Base-by-base conservation (phyloP, 192 early-diverging fungal species). In the Linnemannia schmuckeri region DNA sequence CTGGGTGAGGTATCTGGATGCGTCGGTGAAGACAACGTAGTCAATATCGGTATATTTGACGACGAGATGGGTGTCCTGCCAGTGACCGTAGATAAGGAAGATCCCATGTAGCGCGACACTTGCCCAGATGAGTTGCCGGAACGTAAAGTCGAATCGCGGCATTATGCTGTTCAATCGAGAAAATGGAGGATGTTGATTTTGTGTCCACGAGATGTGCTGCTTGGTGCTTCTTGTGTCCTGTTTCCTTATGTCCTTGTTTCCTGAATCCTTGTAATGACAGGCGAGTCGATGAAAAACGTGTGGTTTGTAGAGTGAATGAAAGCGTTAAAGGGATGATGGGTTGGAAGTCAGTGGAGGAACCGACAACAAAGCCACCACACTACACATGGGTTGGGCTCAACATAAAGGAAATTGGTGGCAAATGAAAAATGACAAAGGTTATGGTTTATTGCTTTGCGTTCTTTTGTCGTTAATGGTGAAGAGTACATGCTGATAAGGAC, bases 21-120 rank as follows among this genome's bases (percentile, higher is more conserved):
- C 99, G 87, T 99, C 99, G 44, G 96, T 95, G 77, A 99, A 99
- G 49, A 99, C 99, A 37, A 92, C 89, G 89, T 99, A 99, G 89
- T 99, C 99, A 75, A 99, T 95, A 79, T 99, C 99, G 4, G 99
- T 99, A 88, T 97, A 99, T 75, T 98, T 98, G n/a, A 99, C 96
- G 33, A 94, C 92, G 73, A 96, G 93, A 68, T 96, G 89, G 6
- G 91, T 90, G 82, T 99, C 98, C 83, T 99, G 97, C 93, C 93
- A 95, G 75, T 95, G 91, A 8, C 97, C 97, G 85, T 98, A 99
- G 17, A 94, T 66, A 33, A 97, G 89, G 76, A 98, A 46, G 76
- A 87, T 70, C 15, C 18, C 79, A 61, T 87, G 85, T 18, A 87
- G 27, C 13, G 54, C 76, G 12, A 78, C 72, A 54, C 85, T 87